phyloP scores from a whole-genome alignment of 331 rosid species.

The Malus hybrid region DNA sequence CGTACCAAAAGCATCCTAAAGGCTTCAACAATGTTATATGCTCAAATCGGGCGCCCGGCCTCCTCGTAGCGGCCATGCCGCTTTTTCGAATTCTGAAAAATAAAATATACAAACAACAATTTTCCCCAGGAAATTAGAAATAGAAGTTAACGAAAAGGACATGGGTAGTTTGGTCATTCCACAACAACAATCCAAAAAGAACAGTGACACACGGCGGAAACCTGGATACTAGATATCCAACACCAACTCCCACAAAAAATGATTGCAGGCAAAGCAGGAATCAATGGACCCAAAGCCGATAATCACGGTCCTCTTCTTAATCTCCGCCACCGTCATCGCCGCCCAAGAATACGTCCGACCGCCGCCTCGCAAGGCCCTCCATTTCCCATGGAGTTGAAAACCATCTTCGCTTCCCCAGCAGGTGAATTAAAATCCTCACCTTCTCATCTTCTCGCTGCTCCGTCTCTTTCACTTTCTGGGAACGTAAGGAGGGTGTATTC shows the following conservation, averaged over 20 bases:
- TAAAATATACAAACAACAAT: too few relatives aligned
- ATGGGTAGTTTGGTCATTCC: background rate
- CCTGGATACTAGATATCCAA: background rate
- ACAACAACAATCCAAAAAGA: background rate
- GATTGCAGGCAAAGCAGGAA: background rate
- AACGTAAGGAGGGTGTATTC: too few relatives aligned
- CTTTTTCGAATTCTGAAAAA: too few relatives aligned
- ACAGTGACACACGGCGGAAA: background rate
- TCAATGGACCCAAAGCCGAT: slow-evolving; percentile 33
- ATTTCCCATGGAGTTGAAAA: slow-evolving; percentile 43
- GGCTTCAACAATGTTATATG: too few relatives aligned
- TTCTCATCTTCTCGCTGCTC: background rate
- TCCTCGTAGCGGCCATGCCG: too few relatives aligned
- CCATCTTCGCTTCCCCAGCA: slow-evolving; percentile 62
- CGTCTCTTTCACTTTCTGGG: background rate
- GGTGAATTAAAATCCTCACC: slow-evolving; percentile 25
- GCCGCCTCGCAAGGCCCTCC: slow-evolving; percentile 55
- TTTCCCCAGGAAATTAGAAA: background rate
- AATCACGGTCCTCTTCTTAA: slow-evolving; percentile 11
- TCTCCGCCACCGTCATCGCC: slow-evolving; percentile 21
- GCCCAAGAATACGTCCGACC: slow-evolving; percentile 70
- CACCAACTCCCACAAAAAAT: background rate
- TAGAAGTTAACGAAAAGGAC: background rate
- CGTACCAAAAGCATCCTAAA: too few relatives aligned
- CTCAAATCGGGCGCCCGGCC: too few relatives aligned